Conservation (phyloP, 345 rosid species). For the Populus ilicifolia region DNA sequence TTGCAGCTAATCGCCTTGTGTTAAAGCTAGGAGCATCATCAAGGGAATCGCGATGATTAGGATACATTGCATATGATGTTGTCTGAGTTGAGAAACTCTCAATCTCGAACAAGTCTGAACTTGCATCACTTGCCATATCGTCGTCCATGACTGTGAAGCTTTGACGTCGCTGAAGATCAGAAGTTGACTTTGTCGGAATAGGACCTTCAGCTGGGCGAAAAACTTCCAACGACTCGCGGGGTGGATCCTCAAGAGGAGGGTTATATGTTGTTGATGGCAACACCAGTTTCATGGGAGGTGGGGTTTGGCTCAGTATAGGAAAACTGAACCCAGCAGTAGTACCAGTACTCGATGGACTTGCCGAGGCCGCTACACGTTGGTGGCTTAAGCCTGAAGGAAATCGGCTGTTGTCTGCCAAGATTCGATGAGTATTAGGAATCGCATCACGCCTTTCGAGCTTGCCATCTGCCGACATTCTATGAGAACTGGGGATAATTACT, state of each 20-base stretch:
- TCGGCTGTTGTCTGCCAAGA: constrained; percentile 18
- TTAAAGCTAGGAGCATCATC: constrained; percentile 50
- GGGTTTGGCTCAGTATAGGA: constrained; percentile 37
- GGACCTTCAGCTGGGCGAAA: constrained; percentile 33
- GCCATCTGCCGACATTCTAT: constrained; percentile 4
- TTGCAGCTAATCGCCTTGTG: constrained; percentile 14
- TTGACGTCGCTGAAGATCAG: constrained; percentile 17
- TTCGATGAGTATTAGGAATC: constrained; percentile 7
- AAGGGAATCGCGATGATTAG: constrained; percentile 42
- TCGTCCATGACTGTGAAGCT: constrained; percentile 39
- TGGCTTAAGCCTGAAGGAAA: constrained; percentile 19
- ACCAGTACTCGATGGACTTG: constrained; percentile 8
- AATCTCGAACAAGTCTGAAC: constrained; percentile 92
- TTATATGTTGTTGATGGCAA: constrained; percentile 4
- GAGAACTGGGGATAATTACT: not conserved
- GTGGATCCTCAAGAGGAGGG: constrained; percentile 34
- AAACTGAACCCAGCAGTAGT: constrained; percentile 42
- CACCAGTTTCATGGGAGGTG: constrained; percentile 13
- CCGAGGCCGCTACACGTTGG: constrained; percentile 23
- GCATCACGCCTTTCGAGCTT: constrained; percentile 13
- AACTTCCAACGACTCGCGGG: constrained; percentile 55
- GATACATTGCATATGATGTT: constrained; percentile 21
- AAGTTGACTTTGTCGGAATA: constrained; percentile 8
- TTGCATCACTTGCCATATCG: constrained; percentile 75
- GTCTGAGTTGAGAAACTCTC: constrained; percentile 88